phyloP scores from a whole-genome alignment of 2,329 filamentous ascomycete species.

The Fusarium clavum region DNA sequence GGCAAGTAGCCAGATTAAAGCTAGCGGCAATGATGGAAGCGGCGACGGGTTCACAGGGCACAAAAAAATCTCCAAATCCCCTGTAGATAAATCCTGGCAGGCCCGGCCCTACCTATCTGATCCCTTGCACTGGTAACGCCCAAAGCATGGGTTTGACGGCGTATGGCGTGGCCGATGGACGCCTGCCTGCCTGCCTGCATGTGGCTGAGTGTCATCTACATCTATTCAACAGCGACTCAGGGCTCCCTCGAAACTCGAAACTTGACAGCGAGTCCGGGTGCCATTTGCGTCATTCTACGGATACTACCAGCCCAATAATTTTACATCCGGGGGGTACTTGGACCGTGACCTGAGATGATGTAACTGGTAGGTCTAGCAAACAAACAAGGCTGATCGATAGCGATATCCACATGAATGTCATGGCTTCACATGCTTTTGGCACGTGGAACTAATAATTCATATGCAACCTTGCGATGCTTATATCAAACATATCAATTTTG shows the following conservation, averaged over 20 bases:
- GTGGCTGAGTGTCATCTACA: conserved; percentile 27
- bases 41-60: conserved; percentile 28
- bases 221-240: neutral
- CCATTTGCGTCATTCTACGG: conserved; percentile 39
- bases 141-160: conserved; percentile 3
- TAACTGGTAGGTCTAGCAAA: conserved; percentile 24
- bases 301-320: conserved; percentile 1
- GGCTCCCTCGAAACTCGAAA: conserved; percentile 11
- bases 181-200: conserved; percentile 35
- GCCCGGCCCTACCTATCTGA: conserved; percentile 5
- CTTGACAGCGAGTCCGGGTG: conserved; percentile 29
- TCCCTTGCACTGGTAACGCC: conserved; percentile 30
- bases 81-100: conserved; percentile 24
- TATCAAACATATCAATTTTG: conserved; percentile 15
- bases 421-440: conserved; percentile 15
- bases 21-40: conserved; percentile 46
- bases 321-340: conserved; percentile 22
- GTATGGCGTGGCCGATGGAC: conserved; percentile 35
- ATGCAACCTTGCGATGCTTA: neutral
- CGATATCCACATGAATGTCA: conserved; percentile 19
- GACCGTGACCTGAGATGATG: conserved; percentile 23
- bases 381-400: conserved; percentile 11
- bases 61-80: conserved; percentile 15
- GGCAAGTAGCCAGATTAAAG: conserved; percentile 28
- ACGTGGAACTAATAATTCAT: conserved; percentile 1